Evolutionary conservation across 1,139 yeast species (phyloP), one percentile per base, ranked within the genome.

Genomic region (Hanseniaspora sp.): DNA sequence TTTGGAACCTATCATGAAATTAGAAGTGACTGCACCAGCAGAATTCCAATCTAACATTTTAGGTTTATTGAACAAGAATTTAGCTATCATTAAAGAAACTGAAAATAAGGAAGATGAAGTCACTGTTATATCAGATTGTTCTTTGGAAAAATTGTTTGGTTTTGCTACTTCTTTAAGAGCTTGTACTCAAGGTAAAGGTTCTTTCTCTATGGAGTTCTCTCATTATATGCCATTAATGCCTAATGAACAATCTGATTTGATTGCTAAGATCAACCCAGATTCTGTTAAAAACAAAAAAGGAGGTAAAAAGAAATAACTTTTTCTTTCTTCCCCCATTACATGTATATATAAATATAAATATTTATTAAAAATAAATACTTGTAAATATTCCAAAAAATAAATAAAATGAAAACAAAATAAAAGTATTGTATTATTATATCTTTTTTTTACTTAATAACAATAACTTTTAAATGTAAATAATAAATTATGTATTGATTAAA

Each of bases 171-270:
- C 87, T 30, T 77, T 94, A 68, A 84, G 99, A 74, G 97, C 98
- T 40, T 83, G 86, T 58, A 92, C 98, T 29, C 98, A 94, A 72
- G 99, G 99, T 71, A 94, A 94, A 70, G 98, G 98, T 64, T 98
- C 94, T 71, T 94, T 94, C 68, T 80, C 95, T 5, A 76, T 94
- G 70, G 99, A 94, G 69, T 94, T 92, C 74, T 82, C 86, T 67
- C 86, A 87, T 65, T 92, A 92, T 69, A 79, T 95, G 52, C 95
- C 95, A 61, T 85, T 95, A 55, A 78, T 95, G 53, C 88, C 94
- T 44, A 96, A 88, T 62, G 76, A 92, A 61, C 98, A 92, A 72
- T 84, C 77, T 67, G 87, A 90, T 72, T 77, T 94, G 72, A 83
- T 92, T 62, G 95, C 41, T 15, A 42, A 42, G 18, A 17, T 51